Evolutionary conservation across 805 yeast genomes (phyloP).

Genomic region (Metschnikowia henanensis): DNA sequence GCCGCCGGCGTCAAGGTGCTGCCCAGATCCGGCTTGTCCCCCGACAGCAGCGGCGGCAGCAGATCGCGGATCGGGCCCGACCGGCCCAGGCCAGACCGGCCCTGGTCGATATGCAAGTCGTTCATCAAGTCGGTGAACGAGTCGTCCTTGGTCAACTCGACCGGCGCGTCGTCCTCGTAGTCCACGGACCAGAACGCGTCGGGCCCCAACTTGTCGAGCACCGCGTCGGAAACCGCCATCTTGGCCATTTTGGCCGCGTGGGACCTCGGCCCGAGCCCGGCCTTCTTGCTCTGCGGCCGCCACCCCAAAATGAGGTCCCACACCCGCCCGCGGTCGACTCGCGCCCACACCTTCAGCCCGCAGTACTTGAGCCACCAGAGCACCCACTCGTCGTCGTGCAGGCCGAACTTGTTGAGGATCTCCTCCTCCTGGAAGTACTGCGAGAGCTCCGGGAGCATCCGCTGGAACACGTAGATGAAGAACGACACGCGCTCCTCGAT

Average conservation of each 20-base stretch:
- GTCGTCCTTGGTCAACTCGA: slow-evolving; percentile 15
- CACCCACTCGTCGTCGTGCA: slow-evolving; percentile 81
- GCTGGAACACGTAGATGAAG: slow-evolving; percentile 63
- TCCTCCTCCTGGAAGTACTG: slow-evolving; percentile 80
- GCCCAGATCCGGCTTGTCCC: too few relatives aligned
- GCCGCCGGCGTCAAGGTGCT: slow-evolving; percentile 7
- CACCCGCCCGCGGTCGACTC: slow-evolving; percentile 77
- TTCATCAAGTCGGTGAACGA: slow-evolving; percentile 34
- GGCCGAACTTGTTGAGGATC: slow-evolving; percentile 54
- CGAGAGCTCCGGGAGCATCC: slow-evolving; percentile 71
- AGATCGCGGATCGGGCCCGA: too few relatives aligned
- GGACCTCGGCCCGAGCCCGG: slow-evolving; percentile 29
- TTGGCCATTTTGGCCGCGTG: slow-evolving; percentile 33
- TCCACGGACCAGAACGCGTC: slow-evolving; percentile 58
- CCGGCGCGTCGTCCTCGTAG: slow-evolving; percentile 14
- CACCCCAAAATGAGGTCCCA: slow-evolving; percentile 91
- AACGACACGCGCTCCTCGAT: slow-evolving; percentile 66
- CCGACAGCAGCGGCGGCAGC: slow-evolving; percentile 1
- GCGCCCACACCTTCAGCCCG: slow-evolving; percentile 83
- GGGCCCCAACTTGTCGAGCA: slow-evolving; percentile 48
- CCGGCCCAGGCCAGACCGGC: background rate
- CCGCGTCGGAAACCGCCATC: slow-evolving; percentile 26
- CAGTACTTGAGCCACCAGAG: slow-evolving; percentile 94
- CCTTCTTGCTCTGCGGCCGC: slow-evolving; percentile 41
- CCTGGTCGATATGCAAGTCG: slow-evolving; percentile 23